phyloP scores from a whole-genome alignment of 768 basidiomycete species.

The Rhodotorula babjevae region DNA sequence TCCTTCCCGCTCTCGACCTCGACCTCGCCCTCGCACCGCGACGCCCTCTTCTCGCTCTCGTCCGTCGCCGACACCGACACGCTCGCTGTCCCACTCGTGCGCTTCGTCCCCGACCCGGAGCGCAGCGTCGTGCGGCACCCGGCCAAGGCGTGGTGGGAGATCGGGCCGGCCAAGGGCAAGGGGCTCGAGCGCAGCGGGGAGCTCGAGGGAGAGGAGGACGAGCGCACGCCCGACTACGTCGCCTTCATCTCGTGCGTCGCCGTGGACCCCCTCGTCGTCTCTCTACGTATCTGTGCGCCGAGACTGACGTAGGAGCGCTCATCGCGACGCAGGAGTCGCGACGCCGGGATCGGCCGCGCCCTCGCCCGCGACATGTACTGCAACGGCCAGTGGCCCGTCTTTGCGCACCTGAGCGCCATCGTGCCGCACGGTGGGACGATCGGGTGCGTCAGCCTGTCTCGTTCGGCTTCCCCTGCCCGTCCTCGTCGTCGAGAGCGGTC shows the following conservation, averaged over 20 bases:
- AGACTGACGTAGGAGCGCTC: too few relatives aligned
- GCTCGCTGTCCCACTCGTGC: not conserved
- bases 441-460: conserved; percentile 12
- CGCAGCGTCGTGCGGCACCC: not conserved
- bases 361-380: conserved; percentile 29
- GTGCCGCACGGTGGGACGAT: conserved; percentile 30
- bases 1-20: conserved; percentile 9
- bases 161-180: not conserved
- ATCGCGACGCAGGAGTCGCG: not conserved
- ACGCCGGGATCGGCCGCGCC: conserved; percentile 16
- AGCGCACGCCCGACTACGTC: not conserved
- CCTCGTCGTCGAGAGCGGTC: too few relatives aligned
- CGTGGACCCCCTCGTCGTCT: not conserved
- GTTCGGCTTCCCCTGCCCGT: too few relatives aligned
- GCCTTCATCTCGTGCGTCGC: conserved; percentile 15
- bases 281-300: not conserved
- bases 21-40: not conserved
- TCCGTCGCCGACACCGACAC: conserved; percentile 13
- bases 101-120: conserved; percentile 3
- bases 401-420: conserved; percentile 7
- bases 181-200: not conserved
- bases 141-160: conserved; percentile 1
- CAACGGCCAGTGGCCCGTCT: conserved; percentile 33
- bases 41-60: conserved; percentile 28
- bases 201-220: not conserved